Evolutionary conservation across 2,329 filamentous ascomycete species (phyloP).

Genomic region (Hypoxylon sp.): DNA sequence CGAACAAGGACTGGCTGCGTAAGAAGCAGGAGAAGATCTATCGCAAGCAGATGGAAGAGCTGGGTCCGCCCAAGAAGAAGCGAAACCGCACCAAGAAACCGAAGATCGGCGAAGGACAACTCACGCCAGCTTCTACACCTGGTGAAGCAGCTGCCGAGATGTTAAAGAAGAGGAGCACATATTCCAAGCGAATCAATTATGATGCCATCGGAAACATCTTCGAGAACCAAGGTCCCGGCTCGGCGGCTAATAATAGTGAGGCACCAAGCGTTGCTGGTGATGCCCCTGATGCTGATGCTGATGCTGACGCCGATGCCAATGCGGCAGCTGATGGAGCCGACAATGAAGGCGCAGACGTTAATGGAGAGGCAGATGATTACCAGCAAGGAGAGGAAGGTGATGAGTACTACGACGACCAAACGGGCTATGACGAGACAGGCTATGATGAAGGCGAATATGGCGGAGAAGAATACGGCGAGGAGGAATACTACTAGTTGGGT

Average conservation of each 20-base stretch:
- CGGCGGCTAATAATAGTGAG: conserved; percentile 57
- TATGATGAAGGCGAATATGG: conserved; percentile 51
- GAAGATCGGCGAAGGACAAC: conserved; percentile 70
- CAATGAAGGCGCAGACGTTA: no score
- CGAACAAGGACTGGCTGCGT: conserved; percentile 93
- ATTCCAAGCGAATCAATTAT: conserved; percentile 81
- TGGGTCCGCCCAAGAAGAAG: conserved; percentile 63
- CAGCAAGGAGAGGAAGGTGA: conserved; percentile 47
- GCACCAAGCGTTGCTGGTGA: conserved; percentile 47
- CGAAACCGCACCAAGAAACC: conserved; percentile 60
- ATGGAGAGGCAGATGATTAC: conserved; percentile 49
- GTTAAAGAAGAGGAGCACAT: conserved; percentile 68
- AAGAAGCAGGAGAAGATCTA: conserved; percentile 85
- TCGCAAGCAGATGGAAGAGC: conserved; percentile 68
- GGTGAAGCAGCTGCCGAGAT: conserved; percentile 74
- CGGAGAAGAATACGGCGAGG: conserved; percentile 45
- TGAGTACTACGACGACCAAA: conserved; percentile 48
- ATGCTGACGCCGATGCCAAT: conserved; percentile 36
- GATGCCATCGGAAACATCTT: conserved; percentile 68
- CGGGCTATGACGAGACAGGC: conserved; percentile 41
- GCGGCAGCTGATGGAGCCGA: conserved; percentile 48
- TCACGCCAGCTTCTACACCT: conserved; percentile 71
- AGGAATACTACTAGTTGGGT: conserved; percentile 37
- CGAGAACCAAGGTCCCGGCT: conserved; percentile 57
- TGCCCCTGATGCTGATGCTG: neutral